A percentile compares a stretch with the other conserved stretches of the same genome.
phyloP scores from a whole-genome alignment of 2,329 filamentous ascomycete species.

The Monilinia aucupariae region DNA sequence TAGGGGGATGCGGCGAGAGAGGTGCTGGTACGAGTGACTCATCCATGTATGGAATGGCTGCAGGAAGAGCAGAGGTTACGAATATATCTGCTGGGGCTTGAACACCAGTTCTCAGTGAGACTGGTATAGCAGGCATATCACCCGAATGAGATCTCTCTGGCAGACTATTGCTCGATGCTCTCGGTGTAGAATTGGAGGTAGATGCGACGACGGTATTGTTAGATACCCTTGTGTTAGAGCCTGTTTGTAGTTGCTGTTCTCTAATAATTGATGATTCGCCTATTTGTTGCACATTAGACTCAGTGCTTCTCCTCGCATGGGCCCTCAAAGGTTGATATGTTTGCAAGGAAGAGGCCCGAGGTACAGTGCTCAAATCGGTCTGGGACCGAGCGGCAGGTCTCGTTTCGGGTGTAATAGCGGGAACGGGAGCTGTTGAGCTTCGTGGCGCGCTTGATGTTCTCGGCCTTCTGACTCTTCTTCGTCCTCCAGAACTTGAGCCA shows the following conservation, averaged over 20 bases:
- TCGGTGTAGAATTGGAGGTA: slow-evolving; percentile 19
- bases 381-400: slow-evolving; percentile 56
- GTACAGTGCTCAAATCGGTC: slow-evolving; percentile 53
- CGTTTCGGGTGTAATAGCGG: slow-evolving; percentile 39
- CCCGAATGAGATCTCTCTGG: not conserved
- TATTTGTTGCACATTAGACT: slow-evolving; percentile 26
- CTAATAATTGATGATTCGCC: slow-evolving; percentile 22
- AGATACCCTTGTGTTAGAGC: slow-evolving; percentile 15
- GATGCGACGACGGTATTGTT: not conserved
- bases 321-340: slow-evolving; percentile 21
- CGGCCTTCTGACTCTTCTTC: slow-evolving; percentile 39
- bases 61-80: slow-evolving; percentile 22
- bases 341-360: slow-evolving; percentile 29
- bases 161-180: slow-evolving; percentile 7
- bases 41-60: slow-evolving; percentile 23
- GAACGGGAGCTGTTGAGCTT: slow-evolving; percentile 47
- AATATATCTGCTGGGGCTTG: slow-evolving; percentile 25
- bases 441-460: slow-evolving; percentile 49
- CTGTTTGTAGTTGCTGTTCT: slow-evolving; percentile 10
- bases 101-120: slow-evolving; percentile 22
- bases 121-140: not conserved
- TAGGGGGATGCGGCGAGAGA: slow-evolving; percentile 26
- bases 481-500: slow-evolving; percentile 43
- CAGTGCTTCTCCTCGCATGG: slow-evolving; percentile 31
- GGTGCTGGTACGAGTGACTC: slow-evolving; percentile 30